Base-by-base conservation (phyloP, 2,329 filamentous ascomycete species). In the Aspergillus aculeatus region DNA sequence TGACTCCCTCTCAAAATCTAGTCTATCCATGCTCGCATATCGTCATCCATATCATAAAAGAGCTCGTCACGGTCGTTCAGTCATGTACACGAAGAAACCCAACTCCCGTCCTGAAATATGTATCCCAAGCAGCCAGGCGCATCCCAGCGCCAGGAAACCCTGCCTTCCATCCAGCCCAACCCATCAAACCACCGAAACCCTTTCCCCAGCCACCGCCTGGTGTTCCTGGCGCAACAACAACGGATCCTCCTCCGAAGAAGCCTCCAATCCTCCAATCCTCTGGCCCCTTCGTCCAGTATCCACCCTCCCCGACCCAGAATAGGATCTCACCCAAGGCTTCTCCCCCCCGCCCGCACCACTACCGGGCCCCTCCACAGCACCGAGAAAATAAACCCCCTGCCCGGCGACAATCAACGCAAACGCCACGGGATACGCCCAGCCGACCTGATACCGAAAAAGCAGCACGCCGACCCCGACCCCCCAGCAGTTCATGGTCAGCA, bases 401-500 rank as follows among this genome's bases (percentile, higher is more conserved):
- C 95, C 94, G 29, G 93, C 56, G 66, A 99, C 87, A 75, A 99
- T 98, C 66, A 93, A 82, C 10, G 96, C 91, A 75, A 99, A 99
- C 12, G 95, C 94, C 72, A 97, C 90, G 5, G 95, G 94, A 78
- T 99, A 99, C 78, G 97, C 83, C 82, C 86, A 96, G 78, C 96
- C 90, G 59, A 99, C 86, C 47, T 77, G 77, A 68, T 90, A 85
- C 49, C 89, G 86, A 71, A 99, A 96, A 52, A 98, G 90, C 73
- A 88, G 84, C 67, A 96, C 86, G 53, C 95, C 95, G 68, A 99
- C 94, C 66, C 96, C 89, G 63, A 96, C 89, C 65, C 92, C 93
- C 95, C 95, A 99, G 80, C 98, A 98, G 78, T 96, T 97, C 68
- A 88, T 91, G 2, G 95, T 98, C 61, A 99, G 82, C 65, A 99